Base-by-base conservation (phyloP, 208 protist species). In the Leishmania arabica region DNA sequence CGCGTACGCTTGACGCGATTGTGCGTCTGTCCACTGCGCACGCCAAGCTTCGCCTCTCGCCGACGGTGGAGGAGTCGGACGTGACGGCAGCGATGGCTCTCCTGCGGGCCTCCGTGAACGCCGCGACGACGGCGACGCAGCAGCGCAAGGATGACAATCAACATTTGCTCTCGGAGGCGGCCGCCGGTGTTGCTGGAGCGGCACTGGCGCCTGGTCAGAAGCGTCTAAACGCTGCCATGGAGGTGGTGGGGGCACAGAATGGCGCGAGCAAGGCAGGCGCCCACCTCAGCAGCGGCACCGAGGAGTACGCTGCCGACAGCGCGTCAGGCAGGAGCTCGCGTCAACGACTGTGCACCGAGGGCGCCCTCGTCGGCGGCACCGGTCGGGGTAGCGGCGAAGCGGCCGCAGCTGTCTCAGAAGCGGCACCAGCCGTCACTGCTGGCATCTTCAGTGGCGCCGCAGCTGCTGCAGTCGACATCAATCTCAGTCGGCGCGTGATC, bases 1-100 rank as follows among this genome's bases (percentile, higher is more conserved):
- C 99, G 27, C 94, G 99, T 89, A 99, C 98, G 15, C 91, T 99
- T 56, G 99, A 99, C 90, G 98, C 97, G n/a, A 90, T 99, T 53
- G 99, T 99, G 66, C 96, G 99, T 49, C 90, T 99, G 21, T 84
- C 97, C 42, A 99, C 97, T 53, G 98, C 98, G 0, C 91, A 98
- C 80, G 98, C 99, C 7, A 99, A 99, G 89, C 81, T 95, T 73
- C 92, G 97, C 2, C 90, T 99, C n/a, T 95, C 91, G 7, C 49
- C 85, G 6, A 86, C 88, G 34, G 95, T 99, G 45, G 90, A 94
- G 64, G 88, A 97, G 62, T 82, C 85, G 13, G 98, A 99, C 84
- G 95, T 98, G 17, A 87, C 91, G 40, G 91, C 85, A 7, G 98
- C 97, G 1, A 97, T 97, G 91, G 84, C 87, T 79, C 86, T 98